Conservation (phyloP, 2,329 filamentous ascomycete genomes). For the Beauveria scarabaeidicola region DNA sequence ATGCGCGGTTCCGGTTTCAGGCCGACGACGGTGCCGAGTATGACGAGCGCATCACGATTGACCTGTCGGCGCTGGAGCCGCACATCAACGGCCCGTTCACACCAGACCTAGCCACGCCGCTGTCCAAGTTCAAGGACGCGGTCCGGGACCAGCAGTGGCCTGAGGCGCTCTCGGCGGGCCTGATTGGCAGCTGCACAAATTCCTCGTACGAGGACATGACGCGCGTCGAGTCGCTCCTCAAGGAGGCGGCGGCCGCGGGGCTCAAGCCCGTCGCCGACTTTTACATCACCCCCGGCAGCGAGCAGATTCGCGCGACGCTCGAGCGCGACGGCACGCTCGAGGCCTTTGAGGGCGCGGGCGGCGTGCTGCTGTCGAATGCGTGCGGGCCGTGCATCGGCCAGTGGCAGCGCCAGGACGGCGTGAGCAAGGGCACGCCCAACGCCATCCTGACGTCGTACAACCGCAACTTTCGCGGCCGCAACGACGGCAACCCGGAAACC, state of each 20-base stretch:
- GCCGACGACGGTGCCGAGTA: conserved; percentile 80
- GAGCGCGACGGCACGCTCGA: conserved; percentile 80
- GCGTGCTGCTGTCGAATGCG: conserved; percentile 85
- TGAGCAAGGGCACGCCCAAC: conserved; percentile 77
- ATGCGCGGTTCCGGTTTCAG: conserved; percentile 54
- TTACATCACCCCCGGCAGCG: conserved; percentile 92
- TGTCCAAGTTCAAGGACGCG: conserved; percentile 81
- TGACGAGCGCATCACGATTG: conserved; percentile 82
- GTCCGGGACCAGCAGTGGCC: conserved; percentile 86
- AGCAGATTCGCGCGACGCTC: conserved; percentile 91
- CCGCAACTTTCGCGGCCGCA: conserved; percentile 93
- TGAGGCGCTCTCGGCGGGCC: conserved; percentile 77
- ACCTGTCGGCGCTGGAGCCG: conserved; percentile 83
- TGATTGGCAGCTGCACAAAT: conserved; percentile 98
- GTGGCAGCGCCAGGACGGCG: conserved; percentile 85
- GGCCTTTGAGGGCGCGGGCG: conserved; percentile 80
- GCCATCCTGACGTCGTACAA: conserved; percentile 97
- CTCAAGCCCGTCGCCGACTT: conserved; percentile 84
- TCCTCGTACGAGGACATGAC: conserved; percentile 99
- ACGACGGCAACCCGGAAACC: conserved; percentile 90
- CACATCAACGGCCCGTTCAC: conserved; percentile 97
- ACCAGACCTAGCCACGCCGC: conserved; percentile 84
- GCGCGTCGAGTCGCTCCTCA: conserved; percentile 82
- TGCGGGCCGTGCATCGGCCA: conserved; percentile 92
- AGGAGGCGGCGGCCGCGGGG: conserved; percentile 82